phyloP scores from a whole-genome alignment of 805 yeast species.

The Priceomyces medius region DNA sequence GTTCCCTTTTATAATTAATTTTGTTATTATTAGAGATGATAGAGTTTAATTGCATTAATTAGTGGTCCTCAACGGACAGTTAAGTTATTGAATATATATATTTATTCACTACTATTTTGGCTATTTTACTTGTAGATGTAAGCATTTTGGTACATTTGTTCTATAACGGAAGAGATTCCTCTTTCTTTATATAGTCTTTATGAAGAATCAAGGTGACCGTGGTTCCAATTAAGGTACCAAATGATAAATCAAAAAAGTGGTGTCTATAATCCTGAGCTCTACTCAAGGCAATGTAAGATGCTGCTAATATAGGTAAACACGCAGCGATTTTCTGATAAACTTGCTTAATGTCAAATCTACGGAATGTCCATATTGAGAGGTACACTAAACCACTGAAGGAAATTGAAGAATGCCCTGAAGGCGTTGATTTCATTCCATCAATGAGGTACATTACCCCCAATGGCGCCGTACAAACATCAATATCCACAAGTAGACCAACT shows the following conservation, averaged over 20 bases:
- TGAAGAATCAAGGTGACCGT: neutral
- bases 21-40: conserved; percentile 21
- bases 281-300: conserved; percentile 30
- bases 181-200: conserved; percentile 3
- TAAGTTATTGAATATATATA: conserved; percentile 19
- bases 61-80: conserved; percentile 54
- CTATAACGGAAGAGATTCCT: neutral
- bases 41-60: conserved; percentile 46
- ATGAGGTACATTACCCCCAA: conserved; percentile 24
- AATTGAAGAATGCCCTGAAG: conserved; percentile 41
- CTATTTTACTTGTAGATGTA: neutral
- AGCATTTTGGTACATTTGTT: neutral
- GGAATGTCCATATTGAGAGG: conserved; percentile 32
- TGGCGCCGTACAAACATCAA: conserved; percentile 34
- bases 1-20: conserved; percentile 19
- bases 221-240: conserved; percentile 29
- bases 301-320: conserved; percentile 22
- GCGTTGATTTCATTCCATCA: conserved; percentile 43
- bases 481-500: conserved; percentile 22
- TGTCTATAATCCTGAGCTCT: conserved; percentile 39
- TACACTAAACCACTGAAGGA: conserved; percentile 33
- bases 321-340: conserved; percentile 10
- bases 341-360: conserved; percentile 20
- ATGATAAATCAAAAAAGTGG: conserved; percentile 30
- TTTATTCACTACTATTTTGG: neutral